Evolutionary conservation across 140 eudicot species (phyloP), one percentile per base, ranked within the genome.

Genomic region (Anethum foeniculum): DNA sequence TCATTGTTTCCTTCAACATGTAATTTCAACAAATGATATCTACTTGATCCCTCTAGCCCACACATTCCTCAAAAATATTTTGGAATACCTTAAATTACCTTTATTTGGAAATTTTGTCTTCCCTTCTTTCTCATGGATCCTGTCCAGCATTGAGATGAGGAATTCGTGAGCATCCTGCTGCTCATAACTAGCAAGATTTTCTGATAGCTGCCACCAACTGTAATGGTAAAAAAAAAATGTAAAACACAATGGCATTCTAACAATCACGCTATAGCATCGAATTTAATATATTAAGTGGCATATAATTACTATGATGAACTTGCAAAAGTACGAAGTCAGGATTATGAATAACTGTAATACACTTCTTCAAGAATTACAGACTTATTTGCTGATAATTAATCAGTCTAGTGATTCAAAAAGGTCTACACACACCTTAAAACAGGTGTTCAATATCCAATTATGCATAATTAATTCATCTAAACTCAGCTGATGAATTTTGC

Each of bases 201-300:
- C 93, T 10, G 97, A 88, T 52, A 89, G 91, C 81, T 90, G 91
- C 97, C 97, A 92, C 97, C 96, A 92, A 83, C 97, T 92, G 93
- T 83, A 88, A 65, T 76, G 1, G 58, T 21, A 36, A 48, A 49
- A 81, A 48, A 27, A 75, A 67, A 68, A 68, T 52, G 38, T 80
- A 6, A 69, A 18, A 21, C 9, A n/a, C 81, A 73, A 73, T 68
- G n/a, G 7, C n/a, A 68, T 68, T 68, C n/a, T 7, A 32, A 41
- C 44, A 68, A 12, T 60, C 27, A 60, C 16, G 5, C 41, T 10
- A 65, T 11, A 28, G 73, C 39, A 30, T 3, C 14, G 13, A 0
- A 54, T 28, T 23, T 65, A 13, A 32, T 68, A 68, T 44, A 68
- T 32, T 14, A 15, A 30, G 74, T 32, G n/a, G 74, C 43, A 68